Conservation (phyloP, 2,329 filamentous ascomycete species). For the Arthrobotrys sinensis region DNA sequence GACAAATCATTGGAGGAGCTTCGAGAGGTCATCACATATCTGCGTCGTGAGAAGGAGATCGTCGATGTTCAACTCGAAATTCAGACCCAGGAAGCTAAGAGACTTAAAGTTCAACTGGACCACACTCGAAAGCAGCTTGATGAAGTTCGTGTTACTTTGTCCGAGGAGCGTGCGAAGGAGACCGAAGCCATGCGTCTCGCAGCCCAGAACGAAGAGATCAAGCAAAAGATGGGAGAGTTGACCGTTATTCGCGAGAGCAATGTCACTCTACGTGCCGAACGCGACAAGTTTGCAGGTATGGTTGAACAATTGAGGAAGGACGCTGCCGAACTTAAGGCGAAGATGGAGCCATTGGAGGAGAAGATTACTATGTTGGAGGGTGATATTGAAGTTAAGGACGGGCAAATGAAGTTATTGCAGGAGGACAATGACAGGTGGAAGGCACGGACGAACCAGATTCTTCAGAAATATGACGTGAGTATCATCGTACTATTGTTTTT, state of each 20-base stretch:
- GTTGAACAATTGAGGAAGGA: constrained; percentile 81
- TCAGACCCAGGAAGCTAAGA: constrained; percentile 87
- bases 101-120: constrained; percentile 89
- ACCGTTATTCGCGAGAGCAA: constrained; percentile 97
- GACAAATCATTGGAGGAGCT: constrained; percentile 80
- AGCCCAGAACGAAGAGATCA: constrained; percentile 87
- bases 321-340: constrained; percentile 80
- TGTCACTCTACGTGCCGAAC: constrained; percentile 88
- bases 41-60: constrained; percentile 97
- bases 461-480: constrained; percentile 85
- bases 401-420: constrained; percentile 88
- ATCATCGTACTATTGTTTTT: not conserved
- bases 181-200: constrained; percentile 81
- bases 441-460: constrained; percentile 93
- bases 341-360: constrained; percentile 85
- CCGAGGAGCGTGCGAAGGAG: constrained; percentile 85
- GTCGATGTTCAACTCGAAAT: constrained; percentile 96
- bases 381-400: constrained; percentile 83
- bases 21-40: constrained; percentile 90
- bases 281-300: constrained; percentile 82
- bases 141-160: constrained; percentile 87
- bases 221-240: constrained; percentile 94
- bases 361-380: constrained; percentile 87
- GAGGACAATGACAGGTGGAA: constrained; percentile 96
- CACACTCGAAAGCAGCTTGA: constrained; percentile 90